Base-by-base conservation (phyloP, 2,329 filamentous ascomycete genomes). In the Aciculosporium take region DNA sequence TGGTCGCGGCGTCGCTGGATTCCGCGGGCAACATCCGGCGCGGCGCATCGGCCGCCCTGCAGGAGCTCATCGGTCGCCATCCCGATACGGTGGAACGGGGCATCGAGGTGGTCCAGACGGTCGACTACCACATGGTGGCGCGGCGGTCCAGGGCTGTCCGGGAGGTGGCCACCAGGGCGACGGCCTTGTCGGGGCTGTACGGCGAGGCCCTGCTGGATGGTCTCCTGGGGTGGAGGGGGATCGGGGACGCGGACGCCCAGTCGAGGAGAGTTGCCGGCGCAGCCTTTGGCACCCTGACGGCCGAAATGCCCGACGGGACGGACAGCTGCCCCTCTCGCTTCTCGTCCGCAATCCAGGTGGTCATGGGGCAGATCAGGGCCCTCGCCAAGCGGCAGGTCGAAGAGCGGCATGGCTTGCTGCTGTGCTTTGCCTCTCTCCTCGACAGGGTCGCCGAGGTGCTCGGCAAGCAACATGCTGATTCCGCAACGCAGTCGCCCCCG, bases 111-210 rank as follows among this genome's bases (percentile, higher is more conserved):
- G 86, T 96, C 0, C 91, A 96, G 55, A 73, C 76, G 2, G 84
- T 96, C 1, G 91, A 98, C 55, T 98, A 95, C 54, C 87, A 94
- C 56, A 76, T 85, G 29, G 87, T 98, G 17, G 89, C 91, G 3
- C 71, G 93, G n/a, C 74, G 89, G 20, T 81, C 83, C 13, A 74
- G 84, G 49, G 89, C 88, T 3, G 80, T 94, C 52, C 71, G 78
- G 31, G 76, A 88, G 36, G 85, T 96, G 9, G 79, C 84, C 0
- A 64, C 76, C 10, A 71, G 71, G 29, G 81, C 82, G 1, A 76
- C 84, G 0, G 65, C 63, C n/a, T 63, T 96, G 5, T 74, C 78
- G 24, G 51, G 65, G 1, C 85, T 84, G 47, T 79, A 79, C 44
- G 84, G 84, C 57, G 67, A 71, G 36, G 78, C 82, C 1, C 62